These are phyloP conservation scores for Haplosporangium gracile DNA, from an alignment of 192 early-diverging fungal genomes.

Conservation along the genomic window DNA sequence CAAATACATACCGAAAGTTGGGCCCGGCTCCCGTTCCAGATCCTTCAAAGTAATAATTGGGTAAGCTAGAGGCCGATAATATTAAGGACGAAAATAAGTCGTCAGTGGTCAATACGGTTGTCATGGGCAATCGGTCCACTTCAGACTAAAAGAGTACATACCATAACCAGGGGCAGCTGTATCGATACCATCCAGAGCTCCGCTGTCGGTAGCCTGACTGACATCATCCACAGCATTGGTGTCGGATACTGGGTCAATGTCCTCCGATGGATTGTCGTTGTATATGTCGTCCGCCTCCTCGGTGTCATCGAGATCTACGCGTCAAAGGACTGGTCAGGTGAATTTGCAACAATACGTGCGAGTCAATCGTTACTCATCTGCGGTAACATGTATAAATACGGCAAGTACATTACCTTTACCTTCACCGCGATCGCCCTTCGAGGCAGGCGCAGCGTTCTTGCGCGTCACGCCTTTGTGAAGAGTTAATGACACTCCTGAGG, in stretches of 20 bases:
- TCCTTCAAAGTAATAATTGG: conserved; percentile 1
- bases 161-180: conserved; percentile 5
- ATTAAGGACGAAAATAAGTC: conserved; percentile 7
- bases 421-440: too few relatives aligned
- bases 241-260: conserved; percentile 5
- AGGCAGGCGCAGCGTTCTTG: too few relatives aligned
- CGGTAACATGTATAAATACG: not conserved
- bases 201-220: conserved; percentile 3
- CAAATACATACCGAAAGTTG: conserved; percentile 10
- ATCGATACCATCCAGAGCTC: conserved; percentile 9
- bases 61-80: conserved; percentile 8
- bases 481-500: too few relatives aligned
- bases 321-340: not conserved
- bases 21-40: not conserved
- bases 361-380: not conserved
- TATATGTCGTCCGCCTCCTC: conserved; percentile 1
- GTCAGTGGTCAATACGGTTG: conserved; percentile 1
- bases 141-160: not conserved
- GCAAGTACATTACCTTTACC: too few relatives aligned
- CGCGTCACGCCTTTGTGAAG: too few relatives aligned
- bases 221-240: conserved; percentile 12
- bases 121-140: not conserved
- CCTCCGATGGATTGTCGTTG: conserved; percentile 1
- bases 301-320: not conserved
- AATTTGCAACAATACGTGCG: not conserved